Evolutionary conservation across 257 asterid genomes (phyloP).

Genomic region (Scutellaria barbata): DNA sequence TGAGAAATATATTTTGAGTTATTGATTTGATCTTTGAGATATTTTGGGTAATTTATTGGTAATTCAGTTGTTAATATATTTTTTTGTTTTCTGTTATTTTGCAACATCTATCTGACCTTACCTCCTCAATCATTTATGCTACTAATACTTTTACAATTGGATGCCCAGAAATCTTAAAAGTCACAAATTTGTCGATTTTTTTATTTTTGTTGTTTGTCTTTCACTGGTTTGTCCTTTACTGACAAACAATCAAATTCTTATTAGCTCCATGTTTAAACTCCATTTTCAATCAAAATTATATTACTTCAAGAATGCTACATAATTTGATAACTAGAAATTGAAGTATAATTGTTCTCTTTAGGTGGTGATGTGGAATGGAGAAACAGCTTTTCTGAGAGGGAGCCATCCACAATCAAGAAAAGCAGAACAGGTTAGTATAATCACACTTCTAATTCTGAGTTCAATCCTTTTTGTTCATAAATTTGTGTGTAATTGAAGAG

Average conservation of each 20-base stretch:
- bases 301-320: background rate
- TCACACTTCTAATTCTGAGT: conserved; percentile 7
- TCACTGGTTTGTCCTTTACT: conserved; percentile 43
- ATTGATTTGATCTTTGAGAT: conserved; percentile 19
- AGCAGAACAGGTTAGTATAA: conserved; percentile 67
- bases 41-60: conserved; percentile 21
- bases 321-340: conserved; percentile 31
- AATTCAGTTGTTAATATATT: conserved; percentile 8
- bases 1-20: conserved; percentile 13
- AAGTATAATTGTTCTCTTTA: conserved; percentile 38
- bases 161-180: conserved; percentile 38
- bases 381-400: conserved; percentile 86
- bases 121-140: conserved; percentile 27
- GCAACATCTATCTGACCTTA: conserved; percentile 21
- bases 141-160: conserved; percentile 18
- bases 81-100: conserved; percentile 23
- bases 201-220: conserved; percentile 44
- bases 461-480: background rate
- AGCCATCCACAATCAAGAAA: conserved; percentile 75
- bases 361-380: conserved; percentile 83
- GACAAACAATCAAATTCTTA: conserved; percentile 30
- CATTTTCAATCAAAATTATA: background rate
- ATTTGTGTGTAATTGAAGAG: conserved; percentile 5
- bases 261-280: conserved; percentile 18
- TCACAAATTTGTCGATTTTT: conserved; percentile 35